These are phyloP conservation scores for Candida adriatica DNA, from an alignment of 805 yeast genomes.

Conservation along the genomic window DNA sequence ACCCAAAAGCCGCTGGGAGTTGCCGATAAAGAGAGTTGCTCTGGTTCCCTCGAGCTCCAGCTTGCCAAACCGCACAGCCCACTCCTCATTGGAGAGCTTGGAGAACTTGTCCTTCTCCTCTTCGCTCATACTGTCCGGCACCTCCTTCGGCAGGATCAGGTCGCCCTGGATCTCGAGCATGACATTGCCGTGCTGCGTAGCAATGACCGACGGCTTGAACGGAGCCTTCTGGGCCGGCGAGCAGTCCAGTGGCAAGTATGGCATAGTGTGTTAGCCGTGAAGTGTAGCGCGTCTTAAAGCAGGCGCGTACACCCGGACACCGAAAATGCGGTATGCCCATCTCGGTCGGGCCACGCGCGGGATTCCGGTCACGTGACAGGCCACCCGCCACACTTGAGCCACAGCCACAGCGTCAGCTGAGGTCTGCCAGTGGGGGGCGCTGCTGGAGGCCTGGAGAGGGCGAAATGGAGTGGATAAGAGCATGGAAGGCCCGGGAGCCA, in stretches of 20 bases:
- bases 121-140: slow-evolving; percentile 27
- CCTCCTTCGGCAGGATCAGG: slow-evolving; percentile 39
- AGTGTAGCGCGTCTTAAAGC: too few relatives aligned
- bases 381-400: too few relatives aligned
- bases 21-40: slow-evolving; percentile 59
- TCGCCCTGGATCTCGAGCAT: slow-evolving; percentile 73
- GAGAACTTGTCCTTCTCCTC: slow-evolving; percentile 32
- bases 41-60: slow-evolving; percentile 38
- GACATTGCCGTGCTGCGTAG: slow-evolving; percentile 53
- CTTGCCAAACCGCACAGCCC: slow-evolving; percentile 47
- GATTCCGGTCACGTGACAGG: too few relatives aligned
- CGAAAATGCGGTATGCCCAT: too few relatives aligned
- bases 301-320: too few relatives aligned
- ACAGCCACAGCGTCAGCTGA: too few relatives aligned
- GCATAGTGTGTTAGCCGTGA: too few relatives aligned
- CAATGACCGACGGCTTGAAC: slow-evolving; percentile 18
- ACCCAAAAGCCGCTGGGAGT: slow-evolving; percentile 65
- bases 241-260: slow-evolving; percentile 10
- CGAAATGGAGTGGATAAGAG: too few relatives aligned
- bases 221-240: slow-evolving; percentile 4
- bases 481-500: too few relatives aligned
- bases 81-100: slow-evolving; percentile 25
- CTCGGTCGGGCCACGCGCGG: too few relatives aligned
- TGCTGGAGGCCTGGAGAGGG: too few relatives aligned
- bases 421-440: too few relatives aligned